phyloP scores from a whole-genome alignment of 225 moss, liverwort and hornwort species.

The Pseudoscleropodium purum region DNA sequence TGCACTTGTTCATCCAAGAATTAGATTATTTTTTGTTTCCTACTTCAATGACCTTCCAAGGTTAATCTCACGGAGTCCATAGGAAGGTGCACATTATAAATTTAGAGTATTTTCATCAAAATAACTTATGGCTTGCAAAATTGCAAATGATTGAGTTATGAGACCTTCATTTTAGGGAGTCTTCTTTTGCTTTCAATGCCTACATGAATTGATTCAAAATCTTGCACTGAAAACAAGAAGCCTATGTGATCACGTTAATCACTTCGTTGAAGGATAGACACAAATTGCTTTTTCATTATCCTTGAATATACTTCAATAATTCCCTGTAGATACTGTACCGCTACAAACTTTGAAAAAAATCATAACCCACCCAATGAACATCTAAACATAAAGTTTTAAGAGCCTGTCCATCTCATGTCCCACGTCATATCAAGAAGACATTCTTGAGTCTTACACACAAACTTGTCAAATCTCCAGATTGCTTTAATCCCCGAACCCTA shows the following conservation, averaged over 20 bases:
- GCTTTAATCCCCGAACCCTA: background rate
- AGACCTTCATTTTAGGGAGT: background rate
- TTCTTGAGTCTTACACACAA: background rate
- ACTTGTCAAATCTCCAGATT: background rate
- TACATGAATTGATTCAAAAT: background rate
- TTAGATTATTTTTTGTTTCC: background rate
- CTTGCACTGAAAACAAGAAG: background rate
- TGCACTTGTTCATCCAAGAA: background rate
- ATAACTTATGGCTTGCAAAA: background rate
- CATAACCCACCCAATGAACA: background rate
- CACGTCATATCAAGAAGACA: background rate
- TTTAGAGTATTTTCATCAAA: background rate
- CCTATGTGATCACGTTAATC: fast-evolving
- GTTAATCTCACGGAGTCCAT: background rate
- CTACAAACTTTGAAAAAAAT: background rate
- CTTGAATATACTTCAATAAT: background rate
- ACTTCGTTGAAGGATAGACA: background rate
- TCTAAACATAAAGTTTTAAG: too few species aligned
- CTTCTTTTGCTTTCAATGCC: background rate
- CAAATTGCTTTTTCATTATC: background rate
- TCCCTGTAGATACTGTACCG: background rate
- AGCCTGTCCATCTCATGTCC: background rate
- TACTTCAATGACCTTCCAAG: fast-evolving
- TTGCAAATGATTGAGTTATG: background rate
- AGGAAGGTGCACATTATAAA: background rate